Conservation (phyloP, 2,329 filamentous ascomycete genomes). For the Lizonia empirigonia region DNA sequence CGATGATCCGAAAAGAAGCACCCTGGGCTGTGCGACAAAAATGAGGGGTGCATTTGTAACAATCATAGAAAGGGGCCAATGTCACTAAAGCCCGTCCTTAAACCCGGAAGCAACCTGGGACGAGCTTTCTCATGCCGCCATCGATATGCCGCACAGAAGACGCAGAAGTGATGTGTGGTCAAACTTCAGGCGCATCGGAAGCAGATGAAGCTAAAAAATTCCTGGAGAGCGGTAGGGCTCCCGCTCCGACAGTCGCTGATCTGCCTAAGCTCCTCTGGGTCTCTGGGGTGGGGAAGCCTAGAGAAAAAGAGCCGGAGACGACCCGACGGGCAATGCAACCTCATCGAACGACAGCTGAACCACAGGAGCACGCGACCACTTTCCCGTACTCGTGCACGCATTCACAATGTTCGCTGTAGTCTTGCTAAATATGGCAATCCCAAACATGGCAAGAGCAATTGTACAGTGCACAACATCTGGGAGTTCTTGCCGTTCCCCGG, state of each 20-base stretch:
- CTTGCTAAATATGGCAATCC: no score
- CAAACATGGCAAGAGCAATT: no score
- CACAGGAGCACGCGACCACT: conserved; percentile 9
- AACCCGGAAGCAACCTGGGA: conserved; percentile 11
- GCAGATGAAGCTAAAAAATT: conserved; percentile 15
- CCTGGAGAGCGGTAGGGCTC: conserved; percentile 20
- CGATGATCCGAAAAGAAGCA: conserved; percentile 17
- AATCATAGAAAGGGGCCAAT: conserved; percentile 1
- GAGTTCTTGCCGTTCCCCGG: not conserved
- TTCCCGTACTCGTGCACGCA: not conserved
- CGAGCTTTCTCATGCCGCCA: conserved; percentile 1
- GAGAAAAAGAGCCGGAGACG: conserved; percentile 15
- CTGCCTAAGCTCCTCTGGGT: conserved; percentile 14
- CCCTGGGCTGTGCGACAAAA: conserved; percentile 16
- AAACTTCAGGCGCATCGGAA: conserved; percentile 7
- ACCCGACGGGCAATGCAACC: not conserved
- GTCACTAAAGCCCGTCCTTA: conserved; percentile 4
- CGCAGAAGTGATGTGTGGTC: not conserved
- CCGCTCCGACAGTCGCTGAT: conserved; percentile 20
- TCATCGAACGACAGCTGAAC: conserved; percentile 3
- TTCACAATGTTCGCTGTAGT: not conserved
- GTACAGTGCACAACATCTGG: not conserved
- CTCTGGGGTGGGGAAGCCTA: conserved; percentile 11
- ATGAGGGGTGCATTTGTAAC: conserved; percentile 13
- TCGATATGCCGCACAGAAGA: not conserved